These are phyloP conservation scores for Cryptosporidium muris DNA, from an alignment of 169 alveolate species.

Conservation along the genomic window DNA sequence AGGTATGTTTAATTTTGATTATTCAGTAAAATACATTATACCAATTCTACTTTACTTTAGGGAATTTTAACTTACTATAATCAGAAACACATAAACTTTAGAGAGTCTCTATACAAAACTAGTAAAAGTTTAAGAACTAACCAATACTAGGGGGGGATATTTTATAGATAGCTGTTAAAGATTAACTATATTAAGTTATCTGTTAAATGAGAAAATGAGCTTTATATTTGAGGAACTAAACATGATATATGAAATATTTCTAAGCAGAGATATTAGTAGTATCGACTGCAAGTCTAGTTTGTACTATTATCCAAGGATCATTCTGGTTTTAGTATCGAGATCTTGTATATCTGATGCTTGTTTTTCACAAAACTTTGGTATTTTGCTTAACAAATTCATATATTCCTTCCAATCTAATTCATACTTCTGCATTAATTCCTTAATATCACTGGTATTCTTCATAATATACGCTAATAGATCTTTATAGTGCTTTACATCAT, in stretches of 20 bases:
- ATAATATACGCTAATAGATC: neutral
- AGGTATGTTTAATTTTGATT: slow-evolving; percentile 16
- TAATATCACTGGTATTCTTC: neutral
- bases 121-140: slow-evolving; percentile 3
- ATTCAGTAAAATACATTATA: neutral
- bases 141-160: neutral
- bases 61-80: slow-evolving; percentile 42
- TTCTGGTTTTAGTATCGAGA: slow-evolving; percentile 20
- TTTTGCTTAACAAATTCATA: slow-evolving; percentile 26
- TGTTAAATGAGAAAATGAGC: too few species aligned
- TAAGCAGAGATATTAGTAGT: too few species aligned
- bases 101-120: slow-evolving; percentile 11
- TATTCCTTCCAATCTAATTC: slow-evolving; percentile 21
- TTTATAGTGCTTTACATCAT: neutral
- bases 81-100: slow-evolving; percentile 5
- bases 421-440: neutral
- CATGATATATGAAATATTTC: too few species aligned
- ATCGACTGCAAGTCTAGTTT: neutral
- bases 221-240: too few species aligned
- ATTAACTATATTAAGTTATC: too few species aligned
- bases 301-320: slow-evolving; percentile 36
- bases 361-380: slow-evolving; percentile 27
- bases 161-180: too few species aligned
- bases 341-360: slow-evolving; percentile 31
- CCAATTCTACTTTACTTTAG: slow-evolving; percentile 4